These are phyloP conservation scores for Pythium rhizo-oryzae DNA, from an alignment of 352 stramenopile genomes.

Conservation along the genomic window DNA sequence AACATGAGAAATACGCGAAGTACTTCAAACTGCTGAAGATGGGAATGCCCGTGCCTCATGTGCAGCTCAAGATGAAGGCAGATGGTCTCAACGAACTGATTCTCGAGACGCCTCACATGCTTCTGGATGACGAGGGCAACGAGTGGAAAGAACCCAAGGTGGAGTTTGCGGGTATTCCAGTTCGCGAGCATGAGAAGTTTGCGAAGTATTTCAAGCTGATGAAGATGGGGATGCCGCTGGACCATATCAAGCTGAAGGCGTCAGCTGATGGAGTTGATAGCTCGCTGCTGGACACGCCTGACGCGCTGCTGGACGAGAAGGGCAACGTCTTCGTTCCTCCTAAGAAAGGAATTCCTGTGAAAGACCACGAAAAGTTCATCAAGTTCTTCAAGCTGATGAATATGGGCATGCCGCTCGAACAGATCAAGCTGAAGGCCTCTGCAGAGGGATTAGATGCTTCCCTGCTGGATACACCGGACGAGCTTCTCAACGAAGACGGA, in stretches of 20 bases:
- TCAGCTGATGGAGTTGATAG: slow-evolving; percentile 62
- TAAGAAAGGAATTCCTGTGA: slow-evolving; percentile 47
- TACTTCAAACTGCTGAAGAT: slow-evolving; percentile 98
- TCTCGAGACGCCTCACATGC: slow-evolving; percentile 73
- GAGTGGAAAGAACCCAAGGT: slow-evolving; percentile 38
- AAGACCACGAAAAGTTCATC: slow-evolving; percentile 66
- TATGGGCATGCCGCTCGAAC: slow-evolving; percentile 81
- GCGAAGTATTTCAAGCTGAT: slow-evolving; percentile 96
- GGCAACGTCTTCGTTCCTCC: slow-evolving; percentile 43
- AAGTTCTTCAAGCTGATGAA: slow-evolving; percentile 87
- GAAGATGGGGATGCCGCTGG: slow-evolving; percentile 86
- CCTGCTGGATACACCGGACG: slow-evolving; percentile 79
- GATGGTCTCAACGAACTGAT: slow-evolving; percentile 91
- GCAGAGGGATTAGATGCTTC: slow-evolving; percentile 89
- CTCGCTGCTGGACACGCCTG: slow-evolving; percentile 53
- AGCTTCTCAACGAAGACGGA: slow-evolving; percentile 60
- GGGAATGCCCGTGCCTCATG: slow-evolving; percentile 92
- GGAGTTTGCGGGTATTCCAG: slow-evolving; percentile 40
- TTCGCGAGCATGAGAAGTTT: slow-evolving; percentile 91
- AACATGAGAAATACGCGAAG: slow-evolving; percentile 78
- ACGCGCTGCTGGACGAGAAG: slow-evolving; percentile 55
- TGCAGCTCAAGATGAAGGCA: slow-evolving; percentile 93
- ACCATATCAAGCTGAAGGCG: slow-evolving; percentile 91
- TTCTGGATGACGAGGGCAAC: slow-evolving; percentile 68
- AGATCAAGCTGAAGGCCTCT: slow-evolving; percentile 75